Percentiles rank a stretch among this genome's conserved stretches.
Conservation (phyloP, 2,329 filamentous ascomycete species). For the Helotiales sp. region DNA sequence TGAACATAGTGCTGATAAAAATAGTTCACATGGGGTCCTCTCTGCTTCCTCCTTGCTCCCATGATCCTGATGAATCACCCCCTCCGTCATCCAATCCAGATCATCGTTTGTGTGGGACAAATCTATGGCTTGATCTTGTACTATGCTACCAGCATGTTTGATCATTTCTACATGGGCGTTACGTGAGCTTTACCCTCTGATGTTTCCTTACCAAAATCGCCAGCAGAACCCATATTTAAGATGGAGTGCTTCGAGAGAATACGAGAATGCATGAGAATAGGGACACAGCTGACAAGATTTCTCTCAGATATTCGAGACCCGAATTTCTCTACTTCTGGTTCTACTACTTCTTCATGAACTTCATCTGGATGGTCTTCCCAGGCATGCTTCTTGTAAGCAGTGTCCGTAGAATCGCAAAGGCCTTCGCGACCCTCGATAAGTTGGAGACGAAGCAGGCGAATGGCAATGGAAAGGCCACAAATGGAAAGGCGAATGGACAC, state of each 20-base stretch:
- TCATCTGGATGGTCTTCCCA: conserved; percentile 61
- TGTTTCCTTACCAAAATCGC: too few species aligned
- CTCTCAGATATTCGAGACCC: conserved; percentile 60
- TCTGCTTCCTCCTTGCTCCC: conserved; percentile 51
- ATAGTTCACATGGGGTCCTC: conserved; percentile 58
- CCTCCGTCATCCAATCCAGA: conserved; percentile 51
- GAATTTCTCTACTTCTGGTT: conserved; percentile 63
- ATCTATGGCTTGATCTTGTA: conserved; percentile 60
- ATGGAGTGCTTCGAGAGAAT: too few species aligned
- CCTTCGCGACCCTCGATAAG: conserved; percentile 38
- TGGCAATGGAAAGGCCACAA: not conserved
- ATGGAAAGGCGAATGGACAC: not conserved
- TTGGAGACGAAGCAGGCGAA: conserved; percentile 11
- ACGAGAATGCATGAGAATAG: too few species aligned
- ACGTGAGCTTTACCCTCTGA: too few species aligned
- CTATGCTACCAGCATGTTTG: conserved; percentile 58
- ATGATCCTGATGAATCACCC: conserved; percentile 46
- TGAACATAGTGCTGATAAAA: not conserved
- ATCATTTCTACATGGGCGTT: conserved; percentile 46
- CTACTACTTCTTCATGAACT: conserved; percentile 63
- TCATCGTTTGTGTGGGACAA: conserved; percentile 37
- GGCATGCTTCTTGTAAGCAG: conserved; percentile 40
- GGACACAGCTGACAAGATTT: too few species aligned
- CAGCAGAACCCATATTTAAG: too few species aligned
- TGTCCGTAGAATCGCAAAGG: conserved; percentile 36